phyloP scores from a whole-genome alignment of 23 red algal genomes.

The Pyropia yezoensis region DNA sequence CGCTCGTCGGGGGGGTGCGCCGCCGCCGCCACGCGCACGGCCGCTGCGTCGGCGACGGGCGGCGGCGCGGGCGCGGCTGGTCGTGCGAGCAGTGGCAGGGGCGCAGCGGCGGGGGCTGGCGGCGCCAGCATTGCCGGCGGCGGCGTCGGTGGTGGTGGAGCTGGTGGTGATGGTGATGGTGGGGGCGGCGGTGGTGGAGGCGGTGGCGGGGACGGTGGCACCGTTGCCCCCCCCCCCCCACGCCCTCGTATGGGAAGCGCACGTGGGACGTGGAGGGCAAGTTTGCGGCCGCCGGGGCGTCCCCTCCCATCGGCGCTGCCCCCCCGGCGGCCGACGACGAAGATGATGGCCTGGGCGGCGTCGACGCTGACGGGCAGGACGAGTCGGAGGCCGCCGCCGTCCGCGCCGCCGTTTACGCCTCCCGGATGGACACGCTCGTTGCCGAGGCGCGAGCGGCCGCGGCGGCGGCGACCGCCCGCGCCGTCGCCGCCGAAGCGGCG shows the following conservation, averaged over 20 bases:
- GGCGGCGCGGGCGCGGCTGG: not conserved
- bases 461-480: not conserved
- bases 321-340: not conserved
- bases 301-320: no score
- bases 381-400: constrained; percentile 28
- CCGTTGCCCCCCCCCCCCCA: no score
- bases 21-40: not conserved
- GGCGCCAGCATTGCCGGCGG: no score
- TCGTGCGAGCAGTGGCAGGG: no score
- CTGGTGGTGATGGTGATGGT: not conserved
- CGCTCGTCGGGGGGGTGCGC: not conserved
- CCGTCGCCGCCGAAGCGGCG: no score
- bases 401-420: constrained; percentile 50
- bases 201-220: not conserved
- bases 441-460: constrained; percentile 25
- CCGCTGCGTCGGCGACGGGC: not conserved
- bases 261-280: no score
- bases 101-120: no score
- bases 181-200: not conserved
- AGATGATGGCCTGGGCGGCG: not conserved
- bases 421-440: constrained; percentile 34
- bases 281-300: no score
- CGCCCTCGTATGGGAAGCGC: no score
- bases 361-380: constrained; percentile 16
- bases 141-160: not conserved